Base-by-base conservation (phyloP, 2,329 filamentous ascomycete genomes). In the Trichocomaceae sp. region DNA sequence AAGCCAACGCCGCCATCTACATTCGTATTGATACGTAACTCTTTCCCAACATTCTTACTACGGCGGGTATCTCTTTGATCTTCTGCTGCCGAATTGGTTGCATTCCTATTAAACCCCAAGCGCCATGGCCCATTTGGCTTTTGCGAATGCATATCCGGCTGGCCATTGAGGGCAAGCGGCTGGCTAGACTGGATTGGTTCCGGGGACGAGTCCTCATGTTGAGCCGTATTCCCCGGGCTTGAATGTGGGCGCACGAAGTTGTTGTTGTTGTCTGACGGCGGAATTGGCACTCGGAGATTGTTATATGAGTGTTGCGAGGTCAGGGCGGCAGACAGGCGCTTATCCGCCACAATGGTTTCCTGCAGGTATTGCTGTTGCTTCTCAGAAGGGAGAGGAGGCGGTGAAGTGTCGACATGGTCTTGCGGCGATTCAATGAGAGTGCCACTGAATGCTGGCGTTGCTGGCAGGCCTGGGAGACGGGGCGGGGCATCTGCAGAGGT, bases 401-500 rank as follows among this genome's bases (percentile, higher is more conserved):
- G 49, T 3, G 31, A 19, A 33, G 49, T 8, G 13, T 45, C 39
- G 23, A 22, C 29, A 3, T 33, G 19, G 31, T 59, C 47, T 35
- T 26, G 51, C 19, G 20, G 52, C 22, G 60, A 56, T 26, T 62
- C 66, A 47, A 64, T 64, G 33, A 69, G 62, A 1, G 64, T 62
- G 33, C 65, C 64, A 17, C 61, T 59, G 26, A 69, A 55, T 2
- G 59, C 61, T 1, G 65, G 63, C 23, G 68, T 64, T 54, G 64
- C 61, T 15, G 63, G 59, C 37, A 72, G 65, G 22, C 62, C 57
- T 20, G 69, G 66, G 5, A 72, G 66, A 54, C 69, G 70, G 15
- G 66, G 66, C 54, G 64, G 65, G 26, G 57, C 63, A 59, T 57
- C 63, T 52, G 62, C 51, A 41, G 58, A 47, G 17, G 17, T 47